Percentiles rank a stretch among this genome's conserved stretches.
Evolutionary conservation across 768 basidiomycete species (phyloP).

Genomic region (Naganishia randhawae): DNA sequence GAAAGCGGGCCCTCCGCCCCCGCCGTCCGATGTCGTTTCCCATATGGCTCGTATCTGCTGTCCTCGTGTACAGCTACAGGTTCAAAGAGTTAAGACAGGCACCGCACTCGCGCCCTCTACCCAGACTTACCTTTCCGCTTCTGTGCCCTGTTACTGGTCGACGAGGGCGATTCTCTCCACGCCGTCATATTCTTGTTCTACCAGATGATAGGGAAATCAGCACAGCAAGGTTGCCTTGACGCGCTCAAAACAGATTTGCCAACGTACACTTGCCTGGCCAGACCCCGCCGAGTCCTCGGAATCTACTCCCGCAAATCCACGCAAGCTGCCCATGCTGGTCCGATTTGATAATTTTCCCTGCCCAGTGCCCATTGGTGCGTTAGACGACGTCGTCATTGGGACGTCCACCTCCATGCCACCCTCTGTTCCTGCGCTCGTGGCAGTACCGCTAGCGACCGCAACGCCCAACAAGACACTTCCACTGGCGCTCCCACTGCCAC

Average conservation of each 20-base stretch:
- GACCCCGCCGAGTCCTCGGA: slow-evolving; percentile 1
- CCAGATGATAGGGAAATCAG: too few relatives aligned
- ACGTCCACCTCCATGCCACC: slow-evolving; percentile 30
- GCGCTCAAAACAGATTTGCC: too few relatives aligned
- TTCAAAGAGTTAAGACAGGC: too few relatives aligned
- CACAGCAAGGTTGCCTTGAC: too few relatives aligned
- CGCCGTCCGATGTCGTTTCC: slow-evolving; percentile 26
- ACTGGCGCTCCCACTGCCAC: slow-evolving; percentile 15
- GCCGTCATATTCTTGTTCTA: slow-evolving; percentile 21
- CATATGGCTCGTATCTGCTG: slow-evolving; percentile 29
- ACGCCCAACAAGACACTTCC: background rate
- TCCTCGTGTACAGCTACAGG: slow-evolving; percentile 26
- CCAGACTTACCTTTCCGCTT: slow-evolving; percentile 30
- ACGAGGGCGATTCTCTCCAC: slow-evolving; percentile 30
- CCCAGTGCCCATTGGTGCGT: background rate
- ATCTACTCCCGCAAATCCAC: background rate
- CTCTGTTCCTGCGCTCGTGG: background rate
- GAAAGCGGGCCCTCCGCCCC: slow-evolving; percentile 5
- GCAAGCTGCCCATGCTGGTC: slow-evolving; percentile 23
- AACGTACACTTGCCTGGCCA: background rate
- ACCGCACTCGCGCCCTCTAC: background rate
- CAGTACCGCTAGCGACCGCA: background rate
- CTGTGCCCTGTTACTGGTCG: slow-evolving; percentile 8
- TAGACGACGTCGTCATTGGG: background rate
- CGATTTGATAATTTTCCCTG: slow-evolving; percentile 9